Conservation (phyloP, 192 early-diverging fungal genomes). For the Bifiguratus adelaidae region DNA sequence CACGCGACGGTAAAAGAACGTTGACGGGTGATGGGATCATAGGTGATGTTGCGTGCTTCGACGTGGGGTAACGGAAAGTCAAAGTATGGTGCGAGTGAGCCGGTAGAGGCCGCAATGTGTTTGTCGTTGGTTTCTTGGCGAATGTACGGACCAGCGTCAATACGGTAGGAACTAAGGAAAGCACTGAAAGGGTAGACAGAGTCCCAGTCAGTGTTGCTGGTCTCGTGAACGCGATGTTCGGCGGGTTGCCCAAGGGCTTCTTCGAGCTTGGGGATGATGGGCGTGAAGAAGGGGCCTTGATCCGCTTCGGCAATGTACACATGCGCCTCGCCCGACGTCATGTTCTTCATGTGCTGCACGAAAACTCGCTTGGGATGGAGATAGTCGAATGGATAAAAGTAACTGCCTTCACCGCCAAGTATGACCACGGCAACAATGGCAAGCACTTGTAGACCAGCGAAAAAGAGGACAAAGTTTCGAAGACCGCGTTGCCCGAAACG, state of each 20-base stretch:
- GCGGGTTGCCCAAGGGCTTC: constrained; percentile 21
- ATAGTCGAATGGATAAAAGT: constrained; percentile 36
- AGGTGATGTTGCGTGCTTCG: constrained; percentile 20
- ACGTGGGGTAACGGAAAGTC: constrained; percentile 22
- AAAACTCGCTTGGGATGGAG: constrained; percentile 55
- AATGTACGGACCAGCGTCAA: constrained; percentile 30
- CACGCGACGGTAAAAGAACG: constrained; percentile 33
- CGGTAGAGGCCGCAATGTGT: constrained; percentile 3
- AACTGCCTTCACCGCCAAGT: constrained; percentile 5
- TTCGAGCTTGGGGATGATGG: constrained; percentile 27
- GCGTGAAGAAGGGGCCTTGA: constrained; percentile 28
- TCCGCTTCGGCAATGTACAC: constrained; percentile 50
- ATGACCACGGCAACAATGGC: constrained; percentile 21
- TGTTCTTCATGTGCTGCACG: constrained; percentile 50
- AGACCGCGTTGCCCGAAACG: constrained; percentile 27
- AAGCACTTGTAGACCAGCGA: constrained; percentile 13
- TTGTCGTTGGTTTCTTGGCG: constrained; percentile 21
- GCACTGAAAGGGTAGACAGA: constrained; percentile 53
- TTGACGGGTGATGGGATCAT: constrained; percentile 28
- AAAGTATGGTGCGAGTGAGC: constrained; percentile 10
- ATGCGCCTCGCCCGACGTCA: constrained; percentile 40
- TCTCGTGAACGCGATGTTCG: constrained; percentile 7
- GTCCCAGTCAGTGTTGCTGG: constrained; percentile 40
- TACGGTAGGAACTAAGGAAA: constrained; percentile 39
- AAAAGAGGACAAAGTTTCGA: constrained; percentile 8